Base-by-base conservation (phyloP, 2,329 filamentous ascomycete genomes). In the Xylaria arbuscula region DNA sequence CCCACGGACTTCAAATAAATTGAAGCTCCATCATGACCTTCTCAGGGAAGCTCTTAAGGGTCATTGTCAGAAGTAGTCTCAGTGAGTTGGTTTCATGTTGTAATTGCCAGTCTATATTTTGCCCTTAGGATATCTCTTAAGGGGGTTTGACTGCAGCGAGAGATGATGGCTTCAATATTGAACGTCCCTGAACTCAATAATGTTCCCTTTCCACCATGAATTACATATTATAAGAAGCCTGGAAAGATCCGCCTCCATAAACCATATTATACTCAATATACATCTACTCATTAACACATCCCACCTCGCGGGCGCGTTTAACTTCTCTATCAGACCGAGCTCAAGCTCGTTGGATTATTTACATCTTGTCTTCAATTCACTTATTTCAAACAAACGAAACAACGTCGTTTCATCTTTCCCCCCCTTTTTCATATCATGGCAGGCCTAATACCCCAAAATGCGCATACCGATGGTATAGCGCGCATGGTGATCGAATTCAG, bases 401-500 rank as follows among this genome's bases (percentile, higher is more conserved):
- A 17, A 45, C 13, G 58, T 11, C 19, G 9, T 54, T 11, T 11
- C 6, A 11, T 47, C 55, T 55, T 38, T 48, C 15, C 15, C 6
- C 36, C 3, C 11, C 47, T n/a, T 22, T 32, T 38, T 4, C 28
- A 8, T 36, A 45, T 17, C 17, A 72, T 65, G 61, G 36, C 62
- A 57, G 34, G 48, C 57, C 66, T 65, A 28, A 54, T 36, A 34
- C 55, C 38, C 34, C 45, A 61, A 15, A 42, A 68, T 13, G 34
- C 68, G 10, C 62, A 66, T 15, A 15, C 38, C 48, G 28, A 28
- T 28, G 28, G 28, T 28, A 60, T 76, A 24, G 64, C 70, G 36
- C 70, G 72, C 10, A 58, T 76, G 8, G 64, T 72, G n/a, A 59
- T 76, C 17, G 70, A 72, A 42, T 72, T 71, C 55, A 62, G 73